Evolutionary conservation across 306 rosid species (phyloP), one percentile per base, ranked within the genome.

Genomic region (Dalbergia oliveri): DNA sequence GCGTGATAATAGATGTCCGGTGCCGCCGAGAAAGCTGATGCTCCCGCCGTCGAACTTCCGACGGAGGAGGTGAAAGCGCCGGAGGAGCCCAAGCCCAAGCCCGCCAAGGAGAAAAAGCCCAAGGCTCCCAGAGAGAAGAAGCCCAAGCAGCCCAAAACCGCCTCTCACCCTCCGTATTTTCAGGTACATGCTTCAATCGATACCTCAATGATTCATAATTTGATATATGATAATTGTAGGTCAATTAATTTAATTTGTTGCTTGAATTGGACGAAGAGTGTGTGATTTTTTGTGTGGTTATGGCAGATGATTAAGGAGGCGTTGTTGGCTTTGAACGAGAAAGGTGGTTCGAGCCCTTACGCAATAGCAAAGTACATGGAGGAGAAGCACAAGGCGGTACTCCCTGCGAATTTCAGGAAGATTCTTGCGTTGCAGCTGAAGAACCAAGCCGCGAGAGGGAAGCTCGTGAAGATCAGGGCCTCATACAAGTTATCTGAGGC

Each of bases 281-380:
- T 4, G n/a, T 41, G 61, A 16, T 6, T 54, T 18, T n/a, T 0
- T 9, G 18, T 19, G 11, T 50, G 26, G 4, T 4, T 19, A 78
- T 26, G n/a, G 62, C 79, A 94, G 97, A 94, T 94, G 98, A 92
- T 94, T 31, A 81, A 86, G 86, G 97, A 94, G 60, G 98, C 98
- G 3, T 47, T 94, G 64, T 0, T 82, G 82, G 90, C 89, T n/a
- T 75, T 94, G 66, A 87, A 89, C 31, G 97, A 94, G 75, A 94
- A 83, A 76, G 85, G 89, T 0, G 98, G 98, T 0, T 92, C 98
- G 23, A 94, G 98, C 31, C 93, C 97, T 1, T 87, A 94, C 74
- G 98, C 98, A 31, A 91, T 94, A 85, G 97, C 91, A 5, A 94
- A 92, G 83, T 88, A 86, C 90, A 91, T 92, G 93, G 98, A 91